These are phyloP conservation scores for Sporothrix protearum DNA, from an alignment of 2,329 filamentous ascomycete genomes.

Conservation along the genomic window DNA sequence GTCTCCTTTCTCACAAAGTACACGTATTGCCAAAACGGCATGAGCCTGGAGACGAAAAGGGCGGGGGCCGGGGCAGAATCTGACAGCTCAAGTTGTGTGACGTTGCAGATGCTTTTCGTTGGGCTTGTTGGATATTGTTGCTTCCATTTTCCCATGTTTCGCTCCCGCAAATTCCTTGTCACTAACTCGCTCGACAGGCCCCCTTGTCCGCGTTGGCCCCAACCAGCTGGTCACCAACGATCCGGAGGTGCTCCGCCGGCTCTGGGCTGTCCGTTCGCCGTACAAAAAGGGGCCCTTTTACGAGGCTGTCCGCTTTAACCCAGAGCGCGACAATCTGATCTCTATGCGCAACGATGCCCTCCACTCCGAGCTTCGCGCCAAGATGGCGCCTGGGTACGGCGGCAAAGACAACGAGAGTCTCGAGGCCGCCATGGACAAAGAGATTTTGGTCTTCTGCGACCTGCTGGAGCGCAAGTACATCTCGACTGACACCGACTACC, in stretches of 20 bases:
- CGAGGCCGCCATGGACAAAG: constrained; percentile 31
- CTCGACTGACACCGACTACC: constrained; percentile 31
- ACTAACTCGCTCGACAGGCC: constrained; percentile 24
- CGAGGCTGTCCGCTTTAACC: constrained; percentile 39
- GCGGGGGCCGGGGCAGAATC: not conserved
- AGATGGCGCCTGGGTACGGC: constrained; percentile 42
- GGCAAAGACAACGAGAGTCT: constrained; percentile 34
- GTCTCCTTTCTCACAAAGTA: not conserved
- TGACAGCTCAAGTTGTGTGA: not conserved
- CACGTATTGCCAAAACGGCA: not conserved
- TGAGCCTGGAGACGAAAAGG: no score
- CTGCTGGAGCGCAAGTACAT: constrained; percentile 45
- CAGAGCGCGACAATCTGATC: constrained; percentile 38
- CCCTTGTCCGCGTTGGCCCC: constrained; percentile 32
- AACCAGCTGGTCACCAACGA: constrained; percentile 33
- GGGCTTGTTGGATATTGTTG: not conserved
- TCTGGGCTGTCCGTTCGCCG: constrained; percentile 38
- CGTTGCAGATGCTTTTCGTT: constrained; percentile 9
- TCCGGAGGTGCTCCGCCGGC: constrained; percentile 31
- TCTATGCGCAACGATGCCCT: constrained; percentile 37
- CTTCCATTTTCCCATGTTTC: not conserved
- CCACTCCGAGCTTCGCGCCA: constrained; percentile 41
- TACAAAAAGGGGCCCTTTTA: constrained; percentile 40
- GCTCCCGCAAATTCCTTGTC: not conserved
- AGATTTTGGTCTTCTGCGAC: constrained; percentile 31